These are phyloP conservation scores for Ophiosphaerella herpotricha DNA, from an alignment of 2,329 filamentous ascomycete species.

Conservation along the genomic window DNA sequence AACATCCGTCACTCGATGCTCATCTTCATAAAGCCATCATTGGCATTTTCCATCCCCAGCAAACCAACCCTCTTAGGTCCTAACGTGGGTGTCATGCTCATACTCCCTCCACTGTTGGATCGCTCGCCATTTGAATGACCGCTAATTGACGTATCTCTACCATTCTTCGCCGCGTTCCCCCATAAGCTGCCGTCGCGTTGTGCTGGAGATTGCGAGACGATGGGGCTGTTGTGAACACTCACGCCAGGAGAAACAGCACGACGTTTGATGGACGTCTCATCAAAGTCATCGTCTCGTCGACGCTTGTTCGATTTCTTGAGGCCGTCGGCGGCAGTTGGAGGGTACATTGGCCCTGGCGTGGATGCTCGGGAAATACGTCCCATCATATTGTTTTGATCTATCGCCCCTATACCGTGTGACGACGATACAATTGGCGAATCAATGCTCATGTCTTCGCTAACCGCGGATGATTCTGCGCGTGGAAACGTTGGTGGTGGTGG, in stretches of 20 bases:
- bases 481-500: conserved; percentile 64
- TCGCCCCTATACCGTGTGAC: conserved; percentile 17
- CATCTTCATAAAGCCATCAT: conserved; percentile 94
- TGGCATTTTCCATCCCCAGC: conserved; percentile 95
- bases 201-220: conserved; percentile 79
- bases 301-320: conserved; percentile 64
- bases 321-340: conserved; percentile 47
- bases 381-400: conserved; percentile 25
- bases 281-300: conserved; percentile 88
- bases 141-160: conserved; percentile 58
- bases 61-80: conserved; percentile 58
- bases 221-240: conserved; percentile 86
- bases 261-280: conserved; percentile 85
- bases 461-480: conserved; percentile 56
- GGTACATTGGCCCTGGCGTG: conserved; percentile 44
- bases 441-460: conserved; percentile 73
- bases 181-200: conserved; percentile 72
- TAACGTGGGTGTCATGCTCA: conserved; percentile 48
- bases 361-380: conserved; percentile 41
- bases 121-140: conserved; percentile 57
- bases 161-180: conserved; percentile 71
- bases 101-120: conserved; percentile 55
- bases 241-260: conserved; percentile 89
- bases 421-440: conserved; percentile 62
- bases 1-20: conserved; percentile 72